phyloP scores from a whole-genome alignment of 345 rosid genomes.

The Mangifera indica region DNA sequence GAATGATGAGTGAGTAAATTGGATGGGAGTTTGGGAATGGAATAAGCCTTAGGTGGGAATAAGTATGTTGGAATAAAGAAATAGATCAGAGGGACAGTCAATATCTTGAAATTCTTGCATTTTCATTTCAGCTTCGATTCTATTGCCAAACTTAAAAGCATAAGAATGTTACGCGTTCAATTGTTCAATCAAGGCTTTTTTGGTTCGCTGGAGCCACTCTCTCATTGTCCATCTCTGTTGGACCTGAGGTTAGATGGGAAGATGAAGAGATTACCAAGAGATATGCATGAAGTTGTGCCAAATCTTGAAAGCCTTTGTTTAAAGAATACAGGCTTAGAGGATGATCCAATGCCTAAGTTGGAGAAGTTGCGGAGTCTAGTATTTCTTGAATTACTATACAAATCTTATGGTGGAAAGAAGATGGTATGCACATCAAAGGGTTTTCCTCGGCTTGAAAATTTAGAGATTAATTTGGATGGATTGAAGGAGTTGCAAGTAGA shows the following conservation, averaged over 20 bases:
- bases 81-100: too few relatives aligned
- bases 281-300: background rate
- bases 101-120: too few relatives aligned
- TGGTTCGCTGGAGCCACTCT: background rate
- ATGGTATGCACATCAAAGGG: background rate
- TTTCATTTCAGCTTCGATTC: background rate
- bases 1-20: too few relatives aligned
- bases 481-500: background rate
- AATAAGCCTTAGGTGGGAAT: too few relatives aligned
- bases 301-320: background rate
- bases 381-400: background rate
- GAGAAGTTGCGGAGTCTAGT: background rate
- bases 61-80: too few relatives aligned
- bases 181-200: background rate
- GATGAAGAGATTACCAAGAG: background rate
- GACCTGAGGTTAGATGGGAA: background rate
- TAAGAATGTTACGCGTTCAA: background rate
- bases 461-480: background rate
- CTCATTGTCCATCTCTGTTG: background rate
- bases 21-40: too few relatives aligned
- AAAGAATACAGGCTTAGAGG: background rate
- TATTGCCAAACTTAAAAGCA: background rate
- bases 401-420: background rate
- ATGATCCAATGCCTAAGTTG: constrained; percentile 1
- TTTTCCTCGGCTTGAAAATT: constrained; percentile 3